Evolutionary conservation across 768 basidiomycete species (phyloP).

Genomic region (Boletus rubescentipes): DNA sequence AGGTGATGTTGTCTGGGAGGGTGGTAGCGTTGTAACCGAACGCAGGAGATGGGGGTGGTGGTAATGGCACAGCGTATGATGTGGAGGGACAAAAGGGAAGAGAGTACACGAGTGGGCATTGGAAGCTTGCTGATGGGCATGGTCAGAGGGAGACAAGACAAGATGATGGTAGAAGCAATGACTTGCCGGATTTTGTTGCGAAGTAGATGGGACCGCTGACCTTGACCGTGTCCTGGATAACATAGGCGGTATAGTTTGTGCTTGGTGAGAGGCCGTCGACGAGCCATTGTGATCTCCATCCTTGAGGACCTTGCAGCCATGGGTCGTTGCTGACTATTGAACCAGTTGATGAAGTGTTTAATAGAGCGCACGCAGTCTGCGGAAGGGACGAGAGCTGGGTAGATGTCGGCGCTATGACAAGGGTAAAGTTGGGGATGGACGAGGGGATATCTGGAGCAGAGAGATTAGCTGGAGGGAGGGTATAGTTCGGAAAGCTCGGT

Average conservation of each 20-base stretch:
- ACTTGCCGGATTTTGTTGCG: constrained; percentile 69
- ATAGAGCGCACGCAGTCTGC: constrained; percentile 62
- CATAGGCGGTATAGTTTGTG: constrained; percentile 81
- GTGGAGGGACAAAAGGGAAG: constrained; percentile 74
- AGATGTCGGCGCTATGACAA: constrained; percentile 55
- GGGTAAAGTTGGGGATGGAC: constrained; percentile 47
- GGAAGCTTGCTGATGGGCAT: constrained; percentile 48
- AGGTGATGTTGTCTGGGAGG: constrained; percentile 48
- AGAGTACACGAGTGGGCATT: constrained; percentile 66
- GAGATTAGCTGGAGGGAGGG: constrained; percentile 58
- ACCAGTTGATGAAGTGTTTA: constrained; percentile 37
- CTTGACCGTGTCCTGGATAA: constrained; percentile 52
- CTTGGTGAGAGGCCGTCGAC: constrained; percentile 54
- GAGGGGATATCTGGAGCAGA: constrained; percentile 43
- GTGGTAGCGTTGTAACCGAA: constrained; percentile 49
- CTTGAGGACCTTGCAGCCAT: constrained; percentile 57
- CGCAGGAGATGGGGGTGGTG: constrained; percentile 43
- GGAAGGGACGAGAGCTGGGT: constrained; percentile 42
- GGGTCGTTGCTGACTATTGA: constrained; percentile 43
- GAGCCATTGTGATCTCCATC: constrained; percentile 71
- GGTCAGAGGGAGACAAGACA: background rate
- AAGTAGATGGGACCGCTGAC: constrained; percentile 72
- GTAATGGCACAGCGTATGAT: constrained; percentile 69
- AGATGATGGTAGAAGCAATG: background rate
- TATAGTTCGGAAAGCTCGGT: constrained; percentile 74